These are phyloP conservation scores for Tuber aestivum DNA, from an alignment of 495 filamentous ascomycete species.

Conservation along the genomic window DNA sequence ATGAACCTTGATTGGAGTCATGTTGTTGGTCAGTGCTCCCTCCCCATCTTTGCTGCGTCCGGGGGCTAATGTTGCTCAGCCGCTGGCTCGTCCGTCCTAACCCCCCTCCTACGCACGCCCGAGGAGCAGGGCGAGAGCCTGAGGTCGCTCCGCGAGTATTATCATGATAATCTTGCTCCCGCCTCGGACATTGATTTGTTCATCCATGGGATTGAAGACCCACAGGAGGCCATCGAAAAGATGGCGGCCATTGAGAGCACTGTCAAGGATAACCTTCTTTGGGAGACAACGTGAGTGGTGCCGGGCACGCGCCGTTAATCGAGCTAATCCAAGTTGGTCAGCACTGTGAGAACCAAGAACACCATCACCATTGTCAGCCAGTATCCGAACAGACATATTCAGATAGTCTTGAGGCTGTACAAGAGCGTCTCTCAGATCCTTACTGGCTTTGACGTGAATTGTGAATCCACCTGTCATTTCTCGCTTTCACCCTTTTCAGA, in stretches of 20 bases:
- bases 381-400: conserved; percentile 73
- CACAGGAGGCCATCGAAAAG: conserved; percentile 66
- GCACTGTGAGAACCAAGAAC: conserved; percentile 69
- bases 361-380: conserved; percentile 76
- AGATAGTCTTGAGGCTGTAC: conserved; percentile 77
- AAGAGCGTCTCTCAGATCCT: conserved; percentile 73
- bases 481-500: conserved; percentile 42
- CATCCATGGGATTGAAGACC: conserved; percentile 67
- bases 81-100: conserved; percentile 70
- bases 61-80: conserved; percentile 68
- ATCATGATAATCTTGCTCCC: conserved; percentile 69
- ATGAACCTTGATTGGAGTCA: conserved; percentile 39
- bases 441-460: conserved; percentile 80
- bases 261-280: conserved; percentile 65
- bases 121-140: conserved; percentile 58
- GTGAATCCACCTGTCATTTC: conserved; percentile 40
- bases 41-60: neutral
- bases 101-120: conserved; percentile 66
- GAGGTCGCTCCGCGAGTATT: conserved; percentile 62
- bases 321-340: conserved; percentile 1
- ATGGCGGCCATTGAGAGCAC: conserved; percentile 68
- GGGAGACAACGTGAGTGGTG: conserved; percentile 55
- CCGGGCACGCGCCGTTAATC: neutral
- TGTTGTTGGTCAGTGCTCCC: conserved; percentile 27
- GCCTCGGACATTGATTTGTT: conserved; percentile 83